Evolutionary conservation across 306 rosid genomes (phyloP).

Genomic region (Carpinus fangiana): DNA sequence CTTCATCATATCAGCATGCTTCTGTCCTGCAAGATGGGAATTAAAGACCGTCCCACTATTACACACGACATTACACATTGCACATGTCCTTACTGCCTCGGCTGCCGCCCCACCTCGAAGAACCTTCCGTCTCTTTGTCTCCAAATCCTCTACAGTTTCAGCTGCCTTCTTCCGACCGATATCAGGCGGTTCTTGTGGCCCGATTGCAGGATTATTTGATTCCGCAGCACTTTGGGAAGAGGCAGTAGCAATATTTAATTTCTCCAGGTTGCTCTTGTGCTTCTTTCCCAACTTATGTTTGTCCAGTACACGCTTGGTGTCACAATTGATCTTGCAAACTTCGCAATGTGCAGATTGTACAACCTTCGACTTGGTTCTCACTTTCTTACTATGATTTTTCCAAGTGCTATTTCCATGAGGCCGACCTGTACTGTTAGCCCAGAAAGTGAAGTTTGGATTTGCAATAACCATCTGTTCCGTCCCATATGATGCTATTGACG

Average conservation of each 20-base stretch:
- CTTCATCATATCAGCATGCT: conserved; percentile 42
- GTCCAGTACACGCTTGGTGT: conserved; percentile 45
- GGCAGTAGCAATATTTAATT: conserved; percentile 31
- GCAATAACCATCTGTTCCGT: not conserved
- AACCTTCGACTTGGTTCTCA: conserved; percentile 28
- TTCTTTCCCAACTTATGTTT: conserved; percentile 57
- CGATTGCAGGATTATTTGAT: conserved; percentile 32
- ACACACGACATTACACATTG: conserved; percentile 50
- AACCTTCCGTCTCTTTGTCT: conserved; percentile 46
- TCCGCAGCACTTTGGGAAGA: conserved; percentile 18
- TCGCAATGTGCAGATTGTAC: conserved; percentile 49
- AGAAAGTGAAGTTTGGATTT: not conserved
- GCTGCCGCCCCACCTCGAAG: conserved; percentile 52
- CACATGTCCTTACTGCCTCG: conserved; percentile 36
- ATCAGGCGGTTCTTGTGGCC: conserved; percentile 24
- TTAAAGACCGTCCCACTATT: conserved; percentile 43
- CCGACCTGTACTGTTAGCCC: conserved; percentile 27
- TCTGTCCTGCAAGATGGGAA: conserved; percentile 48
- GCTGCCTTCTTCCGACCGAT: conserved; percentile 32
- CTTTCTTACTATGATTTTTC: conserved; percentile 31
- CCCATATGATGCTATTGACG: not conserved
- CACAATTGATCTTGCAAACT: conserved; percentile 53
- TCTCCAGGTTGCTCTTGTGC: conserved; percentile 51
- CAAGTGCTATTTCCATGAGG: conserved; percentile 24
- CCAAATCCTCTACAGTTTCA: conserved; percentile 35